Evolutionary conservation across 2,329 filamentous ascomycete species (phyloP), one percentile per base, ranked within the genome.

Genomic region (Penicillium sp.): DNA sequence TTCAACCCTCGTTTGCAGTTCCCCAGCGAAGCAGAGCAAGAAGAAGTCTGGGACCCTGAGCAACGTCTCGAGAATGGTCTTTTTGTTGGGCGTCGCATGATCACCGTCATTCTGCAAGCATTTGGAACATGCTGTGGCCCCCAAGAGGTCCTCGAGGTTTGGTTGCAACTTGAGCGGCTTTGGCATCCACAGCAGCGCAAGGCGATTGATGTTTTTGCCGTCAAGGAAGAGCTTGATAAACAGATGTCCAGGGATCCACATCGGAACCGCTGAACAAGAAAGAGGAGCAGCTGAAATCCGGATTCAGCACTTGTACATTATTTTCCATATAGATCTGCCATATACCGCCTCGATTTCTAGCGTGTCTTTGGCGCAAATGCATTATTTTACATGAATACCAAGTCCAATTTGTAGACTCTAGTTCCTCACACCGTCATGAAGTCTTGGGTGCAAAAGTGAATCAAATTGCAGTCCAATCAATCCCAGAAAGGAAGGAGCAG

Each of bases 61-160:
- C 66, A 61, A 37, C 69, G 69, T 45, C 66, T 77, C 19, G 72
- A 76, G 37, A 77, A 77, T 56, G 72, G 71, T 4, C 69, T 78
- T 13, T 78, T 77, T 50, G 61, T 78, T 9, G 75, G 76, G n/a
- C 74, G 74, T 25, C 71, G 69, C 46, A 72, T 78, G 62, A 71
- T 76, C 27, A 69, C 75, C 42, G 62, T 69, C 19, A 75, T 76
- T 47, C 61, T 78, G 29, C 73, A 71, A 41, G 76, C 76, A 6
- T 77, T 77, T 62, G 72, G 71, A 41, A 61, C 67, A 27, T 77
- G 74, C 54, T 74, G 71, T 53, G 71, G 71, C 10, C 69, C 69
- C 7, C 57, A 71, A 7, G 73, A 73, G 54, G 66, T 78, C 17
- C 66, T 75, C 56, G 70, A 75, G 29, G 71, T 70, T 25, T 78